Evolutionary conservation across 768 basidiomycete species (phyloP).

Genomic region (Suillus brevipes): DNA sequence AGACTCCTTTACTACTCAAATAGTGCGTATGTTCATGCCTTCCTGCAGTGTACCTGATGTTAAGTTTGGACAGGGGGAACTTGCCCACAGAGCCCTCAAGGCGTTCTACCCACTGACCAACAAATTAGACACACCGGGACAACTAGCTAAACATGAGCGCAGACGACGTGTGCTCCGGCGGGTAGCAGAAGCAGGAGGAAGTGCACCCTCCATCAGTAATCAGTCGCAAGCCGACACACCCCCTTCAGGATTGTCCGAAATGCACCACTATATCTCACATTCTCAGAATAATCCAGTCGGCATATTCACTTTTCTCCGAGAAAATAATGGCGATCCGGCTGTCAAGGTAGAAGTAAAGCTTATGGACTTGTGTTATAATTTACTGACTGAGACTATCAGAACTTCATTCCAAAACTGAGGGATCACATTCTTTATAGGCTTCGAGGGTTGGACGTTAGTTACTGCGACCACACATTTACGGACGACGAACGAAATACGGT

Average conservation of each 20-base stretch:
- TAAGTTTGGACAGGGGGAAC: too few species aligned
- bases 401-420: slow-evolving; percentile 27
- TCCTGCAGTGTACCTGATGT: too few species aligned
- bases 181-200: background rate
- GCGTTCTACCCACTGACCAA: too few species aligned
- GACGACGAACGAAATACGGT: slow-evolving; percentile 23
- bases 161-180: background rate
- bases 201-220: background rate
- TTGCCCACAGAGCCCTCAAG: too few species aligned
- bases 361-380: background rate
- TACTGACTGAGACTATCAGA: slow-evolving; percentile 18
- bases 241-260: too few species aligned
- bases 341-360: slow-evolving; percentile 9
- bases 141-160: background rate
- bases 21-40: background rate
- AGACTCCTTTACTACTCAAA: background rate
- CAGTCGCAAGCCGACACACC: background rate
- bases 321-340: slow-evolving; percentile 26
- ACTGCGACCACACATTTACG: slow-evolving; percentile 21
- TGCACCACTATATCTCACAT: background rate
- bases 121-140: too few species aligned
- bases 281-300: background rate
- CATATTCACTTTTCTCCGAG: slow-evolving; percentile 14
- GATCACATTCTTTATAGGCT: slow-evolving; percentile 6
- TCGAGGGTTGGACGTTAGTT: slow-evolving; percentile 6